These are phyloP conservation scores for Bauhinia variegata DNA, from an alignment of 306 rosid species.

Conservation along the genomic window DNA sequence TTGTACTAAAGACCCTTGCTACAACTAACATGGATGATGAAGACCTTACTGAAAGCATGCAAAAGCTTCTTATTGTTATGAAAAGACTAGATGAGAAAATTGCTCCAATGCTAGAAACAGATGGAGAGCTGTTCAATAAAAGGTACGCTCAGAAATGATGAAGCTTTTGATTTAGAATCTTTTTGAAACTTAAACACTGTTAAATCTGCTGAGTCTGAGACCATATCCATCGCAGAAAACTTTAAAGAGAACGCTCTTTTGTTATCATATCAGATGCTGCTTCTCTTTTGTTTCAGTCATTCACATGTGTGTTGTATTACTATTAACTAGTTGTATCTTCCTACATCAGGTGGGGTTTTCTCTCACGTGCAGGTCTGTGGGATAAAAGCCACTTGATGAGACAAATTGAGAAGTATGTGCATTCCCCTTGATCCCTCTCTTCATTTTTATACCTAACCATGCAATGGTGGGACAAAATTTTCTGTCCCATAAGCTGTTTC, in stretches of 20 bases:
- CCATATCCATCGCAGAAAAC: too few relatives aligned
- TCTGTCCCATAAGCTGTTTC: too few relatives aligned
- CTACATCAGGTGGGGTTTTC: slow-evolving; percentile 89
- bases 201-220: too few relatives aligned
- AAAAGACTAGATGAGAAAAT: slow-evolving; percentile 90
- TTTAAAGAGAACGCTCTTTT: too few relatives aligned
- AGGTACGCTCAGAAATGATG: too few relatives aligned
- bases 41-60: slow-evolving; percentile 90
- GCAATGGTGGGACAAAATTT: too few relatives aligned
- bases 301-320: too few relatives aligned
- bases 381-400: slow-evolving; percentile 99
- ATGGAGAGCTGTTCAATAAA: slow-evolving; percentile 85
- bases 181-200: too few relatives aligned
- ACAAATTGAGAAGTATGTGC: slow-evolving; percentile 91
- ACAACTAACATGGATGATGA: slow-evolving; percentile 89
- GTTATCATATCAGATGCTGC: slow-evolving; percentile 7
- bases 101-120: slow-evolving; percentile 87
- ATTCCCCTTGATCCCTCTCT: slow-evolving; percentile 27
- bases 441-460: slow-evolving; percentile 8
- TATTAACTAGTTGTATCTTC: slow-evolving; percentile 33
- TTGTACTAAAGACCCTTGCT: slow-evolving; percentile 76
- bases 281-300: too few relatives aligned
- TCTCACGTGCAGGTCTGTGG: slow-evolving; percentile 96
- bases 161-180: too few relatives aligned
- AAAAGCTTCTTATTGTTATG: slow-evolving; percentile 93